Conservation (phyloP, 2,329 filamentous ascomycete species). For the Microascus cirrosus region DNA sequence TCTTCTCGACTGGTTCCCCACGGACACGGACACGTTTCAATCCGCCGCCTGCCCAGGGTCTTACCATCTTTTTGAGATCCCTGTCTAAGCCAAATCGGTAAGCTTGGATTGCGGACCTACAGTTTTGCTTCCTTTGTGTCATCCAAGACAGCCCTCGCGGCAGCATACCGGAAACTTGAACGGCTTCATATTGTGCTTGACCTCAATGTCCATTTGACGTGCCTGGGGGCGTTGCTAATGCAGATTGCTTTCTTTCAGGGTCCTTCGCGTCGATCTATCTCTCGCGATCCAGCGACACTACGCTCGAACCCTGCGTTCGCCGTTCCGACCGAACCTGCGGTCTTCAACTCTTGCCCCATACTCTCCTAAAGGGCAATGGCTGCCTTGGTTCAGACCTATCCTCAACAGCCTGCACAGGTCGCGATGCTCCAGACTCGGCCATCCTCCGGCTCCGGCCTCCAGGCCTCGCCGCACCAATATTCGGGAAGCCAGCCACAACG, state of each 20-base stretch:
- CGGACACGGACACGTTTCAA: not conserved
- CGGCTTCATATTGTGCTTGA: not conserved
- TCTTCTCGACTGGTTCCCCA: not conserved
- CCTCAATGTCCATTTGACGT: not conserved
- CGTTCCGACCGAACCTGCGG: not conserved
- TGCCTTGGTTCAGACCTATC: slow-evolving; percentile 72
- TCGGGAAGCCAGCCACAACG: slow-evolving; percentile 32
- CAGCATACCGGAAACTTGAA: not conserved
- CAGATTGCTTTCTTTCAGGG: not conserved
- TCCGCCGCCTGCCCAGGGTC: not conserved
- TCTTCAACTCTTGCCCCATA: not conserved
- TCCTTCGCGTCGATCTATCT: not conserved
- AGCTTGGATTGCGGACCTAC: not conserved
- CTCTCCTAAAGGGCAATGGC: slow-evolving; percentile 50
- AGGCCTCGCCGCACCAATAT: slow-evolving; percentile 41
- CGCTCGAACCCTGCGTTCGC: not conserved
- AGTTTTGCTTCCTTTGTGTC: not conserved
- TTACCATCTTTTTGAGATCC: not conserved
- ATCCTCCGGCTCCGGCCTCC: slow-evolving; percentile 45
- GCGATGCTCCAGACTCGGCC: slow-evolving; percentile 68
- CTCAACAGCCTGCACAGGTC: slow-evolving; percentile 62
- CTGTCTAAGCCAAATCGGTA: not conserved
- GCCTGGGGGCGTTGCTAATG: not conserved
- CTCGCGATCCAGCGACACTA: not conserved
- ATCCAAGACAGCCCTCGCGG: not conserved